Evolutionary conservation across 2,329 filamentous ascomycete species (phyloP).

Genomic region (Scytalidium sp.): DNA sequence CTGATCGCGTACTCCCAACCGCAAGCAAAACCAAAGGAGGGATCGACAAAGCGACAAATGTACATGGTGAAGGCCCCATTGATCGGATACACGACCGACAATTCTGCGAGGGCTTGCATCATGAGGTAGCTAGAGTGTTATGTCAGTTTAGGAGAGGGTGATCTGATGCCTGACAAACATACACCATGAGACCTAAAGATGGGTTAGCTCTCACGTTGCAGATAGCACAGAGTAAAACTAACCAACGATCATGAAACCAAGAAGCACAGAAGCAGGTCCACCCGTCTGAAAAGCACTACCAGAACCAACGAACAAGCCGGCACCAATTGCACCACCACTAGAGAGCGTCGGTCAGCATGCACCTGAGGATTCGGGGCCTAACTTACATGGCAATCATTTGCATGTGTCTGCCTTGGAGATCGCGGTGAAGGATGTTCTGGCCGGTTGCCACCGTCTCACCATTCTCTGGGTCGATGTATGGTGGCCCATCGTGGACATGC

Average conservation of each 20-base stretch:
- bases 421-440: constrained; percentile 34
- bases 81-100: constrained; percentile 57
- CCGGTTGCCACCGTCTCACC: constrained; percentile 23
- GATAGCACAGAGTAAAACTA: neutral
- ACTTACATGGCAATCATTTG: constrained; percentile 60
- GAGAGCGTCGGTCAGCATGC: constrained; percentile 13
- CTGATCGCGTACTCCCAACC: constrained; percentile 52
- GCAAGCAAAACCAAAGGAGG: constrained; percentile 42
- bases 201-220: neutral
- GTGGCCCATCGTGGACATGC: too few species aligned
- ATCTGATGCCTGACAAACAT: constrained; percentile 32
- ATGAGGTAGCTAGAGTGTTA: constrained; percentile 9
- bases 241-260: constrained; percentile 26
- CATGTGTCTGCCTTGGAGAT: constrained; percentile 50
- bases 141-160: constrained; percentile 5
- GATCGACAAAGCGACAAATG: constrained; percentile 58
- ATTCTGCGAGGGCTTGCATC: constrained; percentile 53
- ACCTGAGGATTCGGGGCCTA: neutral
- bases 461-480: constrained; percentile 7
- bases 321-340: constrained; percentile 67
- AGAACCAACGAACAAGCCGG: constrained; percentile 67
- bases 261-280: constrained; percentile 29
- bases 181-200: constrained; percentile 33
- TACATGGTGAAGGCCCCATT: constrained; percentile 64
- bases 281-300: constrained; percentile 24